phyloP scores from a whole-genome alignment of 352 stramenopile species.

The Pythium dissimile region DNA sequence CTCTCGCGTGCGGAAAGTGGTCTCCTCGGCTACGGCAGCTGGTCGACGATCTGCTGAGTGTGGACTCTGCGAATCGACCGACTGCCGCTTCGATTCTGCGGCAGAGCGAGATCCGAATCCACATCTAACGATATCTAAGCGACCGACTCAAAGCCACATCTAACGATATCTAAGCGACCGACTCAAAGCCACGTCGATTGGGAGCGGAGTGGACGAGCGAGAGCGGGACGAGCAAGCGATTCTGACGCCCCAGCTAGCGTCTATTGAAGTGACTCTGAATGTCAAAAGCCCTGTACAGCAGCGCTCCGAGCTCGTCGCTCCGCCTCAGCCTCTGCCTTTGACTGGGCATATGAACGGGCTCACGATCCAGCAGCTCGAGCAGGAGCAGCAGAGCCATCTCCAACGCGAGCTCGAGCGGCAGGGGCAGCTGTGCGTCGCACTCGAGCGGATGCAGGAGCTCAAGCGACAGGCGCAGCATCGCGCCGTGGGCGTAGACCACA shows the following conservation, averaged over 20 bases:
- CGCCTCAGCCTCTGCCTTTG: background rate
- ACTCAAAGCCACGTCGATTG: constrained; percentile 26
- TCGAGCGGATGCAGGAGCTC: constrained; percentile 45
- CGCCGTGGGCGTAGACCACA: background rate
- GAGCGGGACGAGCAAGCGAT: constrained; percentile 26
- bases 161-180: constrained; percentile 26
- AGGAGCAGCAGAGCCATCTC: constrained; percentile 18
- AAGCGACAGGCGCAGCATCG: background rate
- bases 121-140: constrained; percentile 33
- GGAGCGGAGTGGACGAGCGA: background rate
- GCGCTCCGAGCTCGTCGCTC: background rate
- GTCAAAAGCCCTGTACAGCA: background rate
- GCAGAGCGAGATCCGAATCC: constrained; percentile 21
- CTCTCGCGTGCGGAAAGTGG: constrained; percentile 29
- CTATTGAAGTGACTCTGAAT: constrained; percentile 18
- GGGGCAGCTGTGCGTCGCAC: constrained; percentile 35
- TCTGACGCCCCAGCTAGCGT: constrained; percentile 19
- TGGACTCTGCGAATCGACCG: constrained; percentile 30
- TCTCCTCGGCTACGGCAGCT: constrained; percentile 31
- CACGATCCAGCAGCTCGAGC: background rate
- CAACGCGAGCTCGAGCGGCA: constrained; percentile 36
- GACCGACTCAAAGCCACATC: constrained; percentile 27
- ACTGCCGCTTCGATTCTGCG: constrained; percentile 32
- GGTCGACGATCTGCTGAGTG: constrained; percentile 35
- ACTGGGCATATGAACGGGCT: background rate